Base-by-base conservation (phyloP, 1,284 basidiomycete genomes). In the Sporisorium scitamineum region DNA sequence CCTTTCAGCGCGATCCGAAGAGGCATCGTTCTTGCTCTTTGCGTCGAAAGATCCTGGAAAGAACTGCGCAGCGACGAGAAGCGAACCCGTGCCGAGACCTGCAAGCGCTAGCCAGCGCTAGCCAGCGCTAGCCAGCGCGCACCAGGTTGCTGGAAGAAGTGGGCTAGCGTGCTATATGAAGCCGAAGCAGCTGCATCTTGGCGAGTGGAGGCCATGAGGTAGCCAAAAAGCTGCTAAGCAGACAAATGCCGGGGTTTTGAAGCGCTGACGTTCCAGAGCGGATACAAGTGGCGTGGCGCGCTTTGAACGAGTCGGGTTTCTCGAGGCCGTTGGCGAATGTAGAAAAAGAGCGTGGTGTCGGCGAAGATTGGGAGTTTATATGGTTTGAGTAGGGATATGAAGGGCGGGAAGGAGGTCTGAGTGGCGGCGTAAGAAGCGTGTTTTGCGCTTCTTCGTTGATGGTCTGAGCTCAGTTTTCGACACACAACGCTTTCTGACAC, bases 21-120 rank as follows among this genome's bases (percentile, higher is more conserved):
- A 31, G 29, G 34, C 7, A 24, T 53, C 41, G 39, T 41, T 34
- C 32, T 50, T 48, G 18, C 20, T 18, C 24, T 54, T 41, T 18
- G 51, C n/a, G 4, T 2, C 3, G 9, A 44, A 29, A 4, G 55
- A 42, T 14, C 39, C 41, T 22, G 57, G 52, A 14, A 60, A 48
- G 55, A 70, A 34, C 4, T 41, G 55, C 11, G 63, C 50, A 13
- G 64, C 61, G 20, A 72, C 10, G 39, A 73, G 41, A 3, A 67
- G 32, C 1, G 73, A 76, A 32, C 63, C 57, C 6, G 73, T 68
- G 7, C 73, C 64, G 9, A 76, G 57, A 51, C 73, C 73, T 20
- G 56, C 67, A 18, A 76, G 54, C 1, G 54, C 50, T 26, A 76
- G 57, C 62, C 59, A 70, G n/a, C 72, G 72, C 16, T 50, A 22